Percentiles rank a stretch among this genome's conserved stretches.
Evolutionary conservation across 331 rosid genomes (phyloP).

Genomic region (Acacia pycnantha): DNA sequence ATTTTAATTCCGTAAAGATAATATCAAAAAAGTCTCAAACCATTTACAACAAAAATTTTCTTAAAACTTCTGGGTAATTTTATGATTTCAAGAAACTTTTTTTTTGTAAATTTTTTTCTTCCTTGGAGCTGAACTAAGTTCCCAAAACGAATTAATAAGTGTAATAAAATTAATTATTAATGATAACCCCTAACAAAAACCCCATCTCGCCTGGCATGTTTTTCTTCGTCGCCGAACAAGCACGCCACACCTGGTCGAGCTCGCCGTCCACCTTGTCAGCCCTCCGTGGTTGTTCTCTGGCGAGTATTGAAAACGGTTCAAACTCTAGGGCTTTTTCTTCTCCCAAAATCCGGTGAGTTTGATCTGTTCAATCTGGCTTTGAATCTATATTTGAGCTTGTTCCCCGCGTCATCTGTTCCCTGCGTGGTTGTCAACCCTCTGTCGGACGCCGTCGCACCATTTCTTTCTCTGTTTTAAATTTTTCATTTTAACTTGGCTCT

Average conservation of each 20-base stretch:
- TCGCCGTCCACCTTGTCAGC: not conserved
- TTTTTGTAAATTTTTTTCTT: no score
- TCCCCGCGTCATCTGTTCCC: no score
- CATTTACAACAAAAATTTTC: no score
- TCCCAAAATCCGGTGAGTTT: not conserved
- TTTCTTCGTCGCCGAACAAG: not conserved
- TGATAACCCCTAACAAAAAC: not conserved
- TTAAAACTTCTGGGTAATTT: no score
- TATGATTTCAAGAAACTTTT: no score
- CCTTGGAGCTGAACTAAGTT: no score
- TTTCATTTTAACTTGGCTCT: not conserved
- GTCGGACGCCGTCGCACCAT: not conserved
- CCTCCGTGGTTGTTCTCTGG: not conserved
- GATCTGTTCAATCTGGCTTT: not conserved
- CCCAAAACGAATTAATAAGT: no score
- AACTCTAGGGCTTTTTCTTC: not conserved
- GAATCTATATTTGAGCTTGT: not conserved
- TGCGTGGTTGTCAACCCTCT: not conserved
- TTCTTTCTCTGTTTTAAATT: not conserved
- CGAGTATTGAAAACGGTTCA: not conserved
- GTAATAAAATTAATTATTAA: no score
- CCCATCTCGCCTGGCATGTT: not conserved
- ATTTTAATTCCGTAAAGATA: no score
- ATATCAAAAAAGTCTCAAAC: no score
- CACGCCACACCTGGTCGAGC: not conserved